phyloP scores from a whole-genome alignment of 805 yeast genomes.

The Candida odintsovae region DNA sequence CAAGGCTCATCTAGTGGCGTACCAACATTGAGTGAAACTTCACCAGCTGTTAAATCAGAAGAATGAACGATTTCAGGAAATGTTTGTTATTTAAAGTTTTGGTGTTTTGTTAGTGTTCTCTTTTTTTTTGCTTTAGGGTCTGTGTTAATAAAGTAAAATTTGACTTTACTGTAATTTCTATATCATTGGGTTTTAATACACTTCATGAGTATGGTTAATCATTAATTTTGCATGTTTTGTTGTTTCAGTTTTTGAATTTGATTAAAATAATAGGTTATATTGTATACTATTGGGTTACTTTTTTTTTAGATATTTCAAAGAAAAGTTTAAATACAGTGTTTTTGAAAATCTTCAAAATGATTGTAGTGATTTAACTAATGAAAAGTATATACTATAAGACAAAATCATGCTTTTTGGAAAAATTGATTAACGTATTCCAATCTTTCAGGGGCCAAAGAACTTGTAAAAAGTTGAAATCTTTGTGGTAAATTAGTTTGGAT shows the following conservation, averaged over 20 bases:
- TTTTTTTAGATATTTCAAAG: neutral
- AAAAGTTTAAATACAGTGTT: neutral
- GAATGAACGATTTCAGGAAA: neutral
- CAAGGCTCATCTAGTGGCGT: conserved; percentile 10
- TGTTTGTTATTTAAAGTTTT: neutral
- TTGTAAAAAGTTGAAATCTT: conserved; percentile 34
- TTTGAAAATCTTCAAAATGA: neutral
- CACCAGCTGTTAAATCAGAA: conserved; percentile 5
- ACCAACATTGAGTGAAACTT: neutral
- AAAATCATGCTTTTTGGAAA: neutral
- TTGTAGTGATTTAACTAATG: neutral
- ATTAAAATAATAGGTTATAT: neutral
- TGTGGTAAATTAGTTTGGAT: conserved; percentile 42
- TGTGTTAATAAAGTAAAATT: neutral
- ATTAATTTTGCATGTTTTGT: neutral
- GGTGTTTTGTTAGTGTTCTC: neutral
- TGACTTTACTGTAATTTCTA: neutral
- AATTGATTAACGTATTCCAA: conserved; percentile 1
- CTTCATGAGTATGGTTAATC: neutral
- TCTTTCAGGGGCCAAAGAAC: conserved; percentile 25
- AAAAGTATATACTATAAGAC: no score
- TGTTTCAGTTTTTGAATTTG: neutral
- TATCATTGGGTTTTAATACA: neutral
- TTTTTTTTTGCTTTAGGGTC: neutral
- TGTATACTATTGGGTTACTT: neutral